A percentile compares a stretch with the other conserved stretches of the same genome.
Evolutionary conservation across 352 stramenopile species (phyloP).

Genomic region (Thalassiosira sp.): DNA sequence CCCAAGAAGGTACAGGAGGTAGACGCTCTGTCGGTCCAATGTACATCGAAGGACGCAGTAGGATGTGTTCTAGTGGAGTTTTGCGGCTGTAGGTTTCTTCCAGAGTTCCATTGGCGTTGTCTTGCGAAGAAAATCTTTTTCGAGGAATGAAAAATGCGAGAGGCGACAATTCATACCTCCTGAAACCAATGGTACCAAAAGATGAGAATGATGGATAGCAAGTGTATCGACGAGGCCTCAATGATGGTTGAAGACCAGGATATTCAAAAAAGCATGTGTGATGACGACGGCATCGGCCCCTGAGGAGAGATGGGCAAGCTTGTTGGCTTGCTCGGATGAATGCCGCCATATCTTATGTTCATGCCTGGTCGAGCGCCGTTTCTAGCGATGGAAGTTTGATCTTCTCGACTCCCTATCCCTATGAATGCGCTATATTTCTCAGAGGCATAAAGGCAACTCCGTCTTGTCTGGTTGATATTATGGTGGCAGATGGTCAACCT

Average conservation of each 20-base stretch:
- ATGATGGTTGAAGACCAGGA: not conserved
- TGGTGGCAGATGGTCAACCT: too few species aligned
- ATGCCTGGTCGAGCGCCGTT: too few species aligned
- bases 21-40: constrained; percentile 93
- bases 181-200: not conserved
- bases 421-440: too few species aligned
- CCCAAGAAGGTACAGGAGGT: constrained; percentile 89
- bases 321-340: not conserved
- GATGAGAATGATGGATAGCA: not conserved
- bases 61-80: constrained; percentile 96
- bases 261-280: not conserved
- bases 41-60: constrained; percentile 97
- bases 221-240: not conserved
- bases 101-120: constrained; percentile 28
- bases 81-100: constrained; percentile 86
- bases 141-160: not conserved
- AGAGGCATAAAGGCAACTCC: too few species aligned
- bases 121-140: constrained; percentile 5
- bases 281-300: not conserved
- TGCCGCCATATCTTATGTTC: not conserved
- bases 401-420: too few species aligned
- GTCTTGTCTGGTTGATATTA: too few species aligned
- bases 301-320: not conserved
- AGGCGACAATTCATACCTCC: not conserved
- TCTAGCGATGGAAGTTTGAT: too few species aligned